A percentile compares a stretch with the other conserved stretches of the same genome.
Conservation (phyloP, 73 alveolate genomes). For the Paramecium sexaurelia region DNA sequence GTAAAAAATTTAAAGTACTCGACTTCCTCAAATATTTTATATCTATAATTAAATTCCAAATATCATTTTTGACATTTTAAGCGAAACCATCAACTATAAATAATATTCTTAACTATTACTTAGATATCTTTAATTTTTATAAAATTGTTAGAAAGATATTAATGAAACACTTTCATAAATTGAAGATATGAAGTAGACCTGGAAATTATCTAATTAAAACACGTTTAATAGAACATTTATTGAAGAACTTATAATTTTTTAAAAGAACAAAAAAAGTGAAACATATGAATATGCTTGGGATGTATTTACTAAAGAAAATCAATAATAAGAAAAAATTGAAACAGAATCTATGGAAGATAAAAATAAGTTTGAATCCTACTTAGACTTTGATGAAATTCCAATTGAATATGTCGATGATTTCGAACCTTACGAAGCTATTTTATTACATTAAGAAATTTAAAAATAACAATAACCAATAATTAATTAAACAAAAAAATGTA, state of each 20-base stretch:
- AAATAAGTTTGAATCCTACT: neutral
- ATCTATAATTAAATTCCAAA: neutral
- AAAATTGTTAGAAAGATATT: neutral
- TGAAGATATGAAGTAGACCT: neutral
- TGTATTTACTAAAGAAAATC: neutral
- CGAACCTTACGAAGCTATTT: neutral
- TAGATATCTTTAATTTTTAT: neutral
- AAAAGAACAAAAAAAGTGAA: neutral
- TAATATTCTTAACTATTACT: neutral
- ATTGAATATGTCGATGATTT: neutral
- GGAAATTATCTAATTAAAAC: slow-evolving; percentile 21
- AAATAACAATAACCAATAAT: neutral
- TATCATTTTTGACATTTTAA: neutral
- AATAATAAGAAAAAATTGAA: neutral
- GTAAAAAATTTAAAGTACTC: neutral
- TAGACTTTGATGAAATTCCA: slow-evolving; percentile 36
- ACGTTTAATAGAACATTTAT: slow-evolving; percentile 5
- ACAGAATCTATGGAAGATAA: neutral
- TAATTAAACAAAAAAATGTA: neutral
- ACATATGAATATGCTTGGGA: slow-evolving; percentile 37
- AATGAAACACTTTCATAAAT: neutral
- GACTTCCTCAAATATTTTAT: neutral
- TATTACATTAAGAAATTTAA: neutral
- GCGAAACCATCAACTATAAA: neutral
- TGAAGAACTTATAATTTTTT: neutral